Base-by-base conservation (phyloP, 305 asterid species). In the Fraxinus paxiana region DNA sequence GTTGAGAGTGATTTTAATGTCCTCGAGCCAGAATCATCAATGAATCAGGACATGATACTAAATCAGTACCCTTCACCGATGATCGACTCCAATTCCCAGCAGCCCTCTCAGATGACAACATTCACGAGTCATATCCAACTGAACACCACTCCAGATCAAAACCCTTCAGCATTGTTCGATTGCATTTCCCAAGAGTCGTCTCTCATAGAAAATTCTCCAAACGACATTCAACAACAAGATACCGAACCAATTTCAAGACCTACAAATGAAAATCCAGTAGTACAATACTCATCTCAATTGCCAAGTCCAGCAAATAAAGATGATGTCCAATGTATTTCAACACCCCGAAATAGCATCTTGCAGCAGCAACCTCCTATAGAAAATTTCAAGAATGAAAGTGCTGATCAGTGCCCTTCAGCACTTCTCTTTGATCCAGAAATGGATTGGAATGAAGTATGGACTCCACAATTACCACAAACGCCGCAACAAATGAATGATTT, bases 351-450 rank as follows among this genome's bases (percentile, higher is more conserved):
- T 51, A 17, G 63, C 63, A 17, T 51, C 63, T 17, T 51, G 24
- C 24, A 33, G 10, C 82, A 72, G 56, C 37, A 30, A 9, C 7
- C 20, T 73, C 10, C 63, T 51, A 51, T 51, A 17, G 71, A 48
- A 35, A 48, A 22, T 34, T 79, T 28, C 6, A 77, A 73, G 71
- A 31, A 51, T 56, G 78, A 35, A 67, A 31, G 65, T 12, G 6
- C 83, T 22, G 33, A 20, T 61, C 30, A 61, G 71, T 22, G 71
- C 71, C 71, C 71, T 61, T 63, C 35, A 13, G 61, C 43, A 26
- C 63, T 54, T 8, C 69, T 80, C 15, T 34, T 59, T 9, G 83
- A 54, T 75, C 82, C 79, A 78, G 85, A 84, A n/a, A 5, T 78
- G 67, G 67, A 56, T 6, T 75, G 46, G 61, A 70, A 73, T 73